Evolutionary conservation across 2,329 filamentous ascomycete genomes (phyloP).

Genomic region (Scedosporium boydii): DNA sequence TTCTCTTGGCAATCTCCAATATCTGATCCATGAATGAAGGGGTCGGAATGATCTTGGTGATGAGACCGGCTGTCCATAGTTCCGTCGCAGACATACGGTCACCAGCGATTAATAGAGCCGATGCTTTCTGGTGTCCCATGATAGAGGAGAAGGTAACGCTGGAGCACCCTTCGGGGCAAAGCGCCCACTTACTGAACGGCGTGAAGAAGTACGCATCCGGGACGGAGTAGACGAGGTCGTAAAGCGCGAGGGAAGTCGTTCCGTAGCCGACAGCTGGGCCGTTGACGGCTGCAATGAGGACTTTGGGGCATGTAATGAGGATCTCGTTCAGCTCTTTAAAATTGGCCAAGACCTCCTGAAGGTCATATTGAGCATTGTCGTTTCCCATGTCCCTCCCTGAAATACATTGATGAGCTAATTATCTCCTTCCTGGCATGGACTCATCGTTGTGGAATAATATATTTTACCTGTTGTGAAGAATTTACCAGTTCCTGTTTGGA

Average conservation of each 20-base stretch:
- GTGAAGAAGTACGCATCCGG: constrained; percentile 8
- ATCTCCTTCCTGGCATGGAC: neutral
- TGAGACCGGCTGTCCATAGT: constrained; percentile 2
- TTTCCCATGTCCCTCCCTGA: neutral
- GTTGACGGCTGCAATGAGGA: constrained; percentile 7
- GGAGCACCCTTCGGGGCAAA: constrained; percentile 4
- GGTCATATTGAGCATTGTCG: neutral
- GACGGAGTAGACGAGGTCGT: constrained; percentile 6
- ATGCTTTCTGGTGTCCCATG: constrained; percentile 4
- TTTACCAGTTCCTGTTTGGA: constrained; percentile 6
- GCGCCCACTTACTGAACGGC: constrained; percentile 6
- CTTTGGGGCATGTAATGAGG: constrained; percentile 6
- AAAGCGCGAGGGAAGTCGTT: constrained; percentile 3
- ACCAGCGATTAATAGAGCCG: constrained; percentile 1
- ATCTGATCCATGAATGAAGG: constrained; percentile 2
- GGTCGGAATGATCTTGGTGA: constrained; percentile 3
- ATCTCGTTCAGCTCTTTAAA: constrained; percentile 3
- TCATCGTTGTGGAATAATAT: neutral
- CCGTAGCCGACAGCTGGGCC: constrained; percentile 6
- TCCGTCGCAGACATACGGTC: constrained; percentile 4
- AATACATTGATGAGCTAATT: neutral
- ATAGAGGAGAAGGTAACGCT: neutral
- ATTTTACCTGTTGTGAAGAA: constrained; percentile 5
- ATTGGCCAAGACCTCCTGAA: neutral
- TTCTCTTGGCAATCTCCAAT: neutral